phyloP scores from a whole-genome alignment of 1,284 basidiomycete genomes.

The Puccinia polysora region DNA sequence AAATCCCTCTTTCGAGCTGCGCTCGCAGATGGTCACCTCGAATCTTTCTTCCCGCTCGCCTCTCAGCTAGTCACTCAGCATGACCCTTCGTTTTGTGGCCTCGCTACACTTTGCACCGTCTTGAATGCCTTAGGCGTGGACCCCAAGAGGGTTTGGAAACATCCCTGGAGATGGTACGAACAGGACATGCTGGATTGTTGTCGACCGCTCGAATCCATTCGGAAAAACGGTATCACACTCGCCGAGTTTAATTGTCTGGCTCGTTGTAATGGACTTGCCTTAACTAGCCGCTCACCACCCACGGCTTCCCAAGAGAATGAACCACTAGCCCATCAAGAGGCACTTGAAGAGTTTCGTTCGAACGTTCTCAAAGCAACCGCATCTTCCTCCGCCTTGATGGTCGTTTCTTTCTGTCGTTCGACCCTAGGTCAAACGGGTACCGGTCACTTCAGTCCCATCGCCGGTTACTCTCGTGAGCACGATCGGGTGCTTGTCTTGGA shows the following conservation, averaged over 20 bases:
- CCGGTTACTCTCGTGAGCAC: slow-evolving; percentile 45
- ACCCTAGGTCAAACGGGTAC: slow-evolving; percentile 49
- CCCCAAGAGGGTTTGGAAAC: slow-evolving; percentile 48
- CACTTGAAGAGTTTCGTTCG: slow-evolving; percentile 44
- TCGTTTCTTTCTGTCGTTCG: slow-evolving; percentile 46
- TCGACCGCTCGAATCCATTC: slow-evolving; percentile 47
- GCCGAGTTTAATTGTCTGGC: slow-evolving; percentile 50
- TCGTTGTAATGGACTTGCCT: slow-evolving; percentile 48
- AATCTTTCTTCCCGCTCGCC: slow-evolving; percentile 48
- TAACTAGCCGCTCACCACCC: background rate
- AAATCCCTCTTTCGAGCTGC: slow-evolving; percentile 46
- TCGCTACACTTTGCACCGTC: slow-evolving; percentile 49
- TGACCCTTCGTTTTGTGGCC: slow-evolving; percentile 48
- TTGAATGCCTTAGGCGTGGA: slow-evolving; percentile 50
- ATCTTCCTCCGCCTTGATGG: slow-evolving; percentile 45
- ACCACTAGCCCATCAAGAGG: background rate
- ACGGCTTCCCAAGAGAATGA: background rate
- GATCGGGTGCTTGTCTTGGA: slow-evolving; percentile 49
- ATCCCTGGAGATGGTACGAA: slow-evolving; percentile 48
- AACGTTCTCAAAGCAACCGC: slow-evolving; percentile 42
- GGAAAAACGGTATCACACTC: slow-evolving; percentile 47
- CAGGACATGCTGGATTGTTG: slow-evolving; percentile 50
- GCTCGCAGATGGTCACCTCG: slow-evolving; percentile 46
- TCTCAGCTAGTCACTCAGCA: slow-evolving; percentile 47
- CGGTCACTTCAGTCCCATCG: slow-evolving; percentile 49